Conservation (phyloP, 1,284 basidiomycete genomes). For the Trametes versicolor region DNA sequence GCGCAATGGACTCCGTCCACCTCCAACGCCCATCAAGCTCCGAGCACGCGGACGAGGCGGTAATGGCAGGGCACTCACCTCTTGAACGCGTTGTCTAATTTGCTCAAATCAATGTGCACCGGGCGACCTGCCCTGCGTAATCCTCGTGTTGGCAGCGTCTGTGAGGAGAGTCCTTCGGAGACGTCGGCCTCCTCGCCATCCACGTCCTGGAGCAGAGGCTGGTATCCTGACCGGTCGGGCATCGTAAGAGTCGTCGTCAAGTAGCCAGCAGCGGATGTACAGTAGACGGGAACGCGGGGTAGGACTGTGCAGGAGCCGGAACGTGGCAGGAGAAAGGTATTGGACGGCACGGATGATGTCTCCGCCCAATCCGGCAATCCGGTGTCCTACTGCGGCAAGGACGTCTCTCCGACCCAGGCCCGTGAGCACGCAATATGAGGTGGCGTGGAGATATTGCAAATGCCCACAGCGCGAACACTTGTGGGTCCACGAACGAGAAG, state of each 20-base stretch:
- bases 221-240: conserved; percentile 70
- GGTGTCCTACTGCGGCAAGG: conserved; percentile 25
- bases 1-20: conserved; percentile 87
- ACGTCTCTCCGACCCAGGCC: not conserved
- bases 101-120: conserved; percentile 77
- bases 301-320: conserved; percentile 16
- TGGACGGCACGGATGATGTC: conserved; percentile 15
- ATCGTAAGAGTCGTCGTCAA: conserved; percentile 41
- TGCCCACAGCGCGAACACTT: not conserved
- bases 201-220: conserved; percentile 67
- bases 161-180: conserved; percentile 49
- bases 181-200: conserved; percentile 63
- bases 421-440: not conserved
- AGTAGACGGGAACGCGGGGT: conserved; percentile 16
- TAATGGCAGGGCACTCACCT: conserved; percentile 52
- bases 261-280: conserved; percentile 1
- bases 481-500: conserved; percentile 8
- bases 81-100: conserved; percentile 85
- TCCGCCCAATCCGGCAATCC: conserved; percentile 22
- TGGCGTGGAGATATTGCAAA: not conserved
- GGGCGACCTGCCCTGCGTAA: conserved; percentile 60
- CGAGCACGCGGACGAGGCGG: not conserved
- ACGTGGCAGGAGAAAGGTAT: conserved; percentile 32
- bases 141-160: conserved; percentile 47
- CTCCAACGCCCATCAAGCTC: conserved; percentile 46